phyloP scores from a whole-genome alignment of 2,329 filamentous ascomycete species.

The Diaporthe sp. region DNA sequence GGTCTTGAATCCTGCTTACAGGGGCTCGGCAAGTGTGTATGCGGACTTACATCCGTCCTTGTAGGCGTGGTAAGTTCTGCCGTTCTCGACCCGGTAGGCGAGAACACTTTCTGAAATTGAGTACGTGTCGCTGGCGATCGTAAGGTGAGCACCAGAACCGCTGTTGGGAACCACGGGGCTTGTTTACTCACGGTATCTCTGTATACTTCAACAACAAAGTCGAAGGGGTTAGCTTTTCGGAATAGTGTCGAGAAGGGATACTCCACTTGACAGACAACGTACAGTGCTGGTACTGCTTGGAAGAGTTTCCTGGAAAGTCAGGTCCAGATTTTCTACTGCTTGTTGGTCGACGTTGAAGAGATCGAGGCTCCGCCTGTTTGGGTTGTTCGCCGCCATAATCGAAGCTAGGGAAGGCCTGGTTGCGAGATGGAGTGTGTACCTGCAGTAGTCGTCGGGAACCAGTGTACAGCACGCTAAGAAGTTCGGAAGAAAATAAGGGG shows the following conservation, averaged over 20 bases:
- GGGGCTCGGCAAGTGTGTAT: not conserved
- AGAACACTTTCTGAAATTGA: conserved; percentile 38
- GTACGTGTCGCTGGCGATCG: conserved; percentile 31
- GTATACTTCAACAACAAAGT: conserved; percentile 22
- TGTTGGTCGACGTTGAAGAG: conserved; percentile 36
- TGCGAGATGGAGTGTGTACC: not conserved
- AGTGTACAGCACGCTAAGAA: not conserved
- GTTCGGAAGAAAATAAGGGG: not conserved
- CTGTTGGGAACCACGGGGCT: not conserved
- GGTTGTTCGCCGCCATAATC: conserved; percentile 36
- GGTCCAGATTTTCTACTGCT: conserved; percentile 34
- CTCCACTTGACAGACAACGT: not conserved
- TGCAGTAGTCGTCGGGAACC: not conserved
- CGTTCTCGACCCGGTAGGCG: conserved; percentile 39
- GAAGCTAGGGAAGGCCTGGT: not conserved
- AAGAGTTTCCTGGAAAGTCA: conserved; percentile 34
- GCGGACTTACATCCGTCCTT: conserved; percentile 38
- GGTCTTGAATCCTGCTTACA: not conserved
- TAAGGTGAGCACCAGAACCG: not conserved
- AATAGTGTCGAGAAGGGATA: not conserved
- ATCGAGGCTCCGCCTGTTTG: conserved; percentile 35
- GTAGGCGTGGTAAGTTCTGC: conserved; percentile 41
- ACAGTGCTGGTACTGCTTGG: conserved; percentile 27
- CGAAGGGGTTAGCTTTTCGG: not conserved
- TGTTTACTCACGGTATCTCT: conserved; percentile 38